Conservation (phyloP, 176 grass and related monocot species). For the Bromus sterilis region DNA sequence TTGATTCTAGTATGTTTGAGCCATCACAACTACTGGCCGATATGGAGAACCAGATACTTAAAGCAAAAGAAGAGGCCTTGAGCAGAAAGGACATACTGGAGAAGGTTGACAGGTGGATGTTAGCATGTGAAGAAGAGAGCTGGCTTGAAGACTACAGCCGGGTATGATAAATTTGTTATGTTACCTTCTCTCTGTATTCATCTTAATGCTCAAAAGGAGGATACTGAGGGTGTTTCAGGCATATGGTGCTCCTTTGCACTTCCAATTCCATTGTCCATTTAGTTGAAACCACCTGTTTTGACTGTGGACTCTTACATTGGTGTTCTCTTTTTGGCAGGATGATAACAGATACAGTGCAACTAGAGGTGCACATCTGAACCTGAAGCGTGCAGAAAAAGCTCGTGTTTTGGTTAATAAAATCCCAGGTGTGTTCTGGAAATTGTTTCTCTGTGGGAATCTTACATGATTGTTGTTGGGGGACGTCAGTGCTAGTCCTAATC, state of each 20-base stretch:
- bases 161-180: slow-evolving; percentile 41
- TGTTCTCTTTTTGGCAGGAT: slow-evolving; percentile 44
- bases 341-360: slow-evolving; percentile 93
- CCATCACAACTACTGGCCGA: slow-evolving; percentile 76
- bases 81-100: slow-evolving; percentile 94
- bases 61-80: slow-evolving; percentile 78
- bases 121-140: slow-evolving; percentile 94
- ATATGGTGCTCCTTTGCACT: not conserved
- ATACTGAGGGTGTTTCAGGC: not conserved
- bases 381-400: slow-evolving; percentile 92
- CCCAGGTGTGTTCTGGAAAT: slow-evolving; percentile 50
- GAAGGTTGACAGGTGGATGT: slow-evolving; percentile 83
- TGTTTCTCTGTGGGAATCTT: not conserved
- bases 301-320: not conserved
- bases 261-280: not conserved
- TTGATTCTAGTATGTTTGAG: slow-evolving; percentile 69
- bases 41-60: slow-evolving; percentile 79
- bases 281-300: not conserved
- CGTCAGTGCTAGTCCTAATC: not conserved
- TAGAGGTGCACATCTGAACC: slow-evolving; percentile 93
- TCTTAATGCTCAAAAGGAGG: not conserved
- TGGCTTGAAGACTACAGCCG: slow-evolving; percentile 94
- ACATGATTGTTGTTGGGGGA: not conserved
- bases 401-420: slow-evolving; percentile 89
- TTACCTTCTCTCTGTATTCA: not conserved